Percentiles rank a stretch among this genome's conserved stretches.
Conservation (phyloP, 2,329 filamentous ascomycete genomes). For the Fonsecaea nubica region DNA sequence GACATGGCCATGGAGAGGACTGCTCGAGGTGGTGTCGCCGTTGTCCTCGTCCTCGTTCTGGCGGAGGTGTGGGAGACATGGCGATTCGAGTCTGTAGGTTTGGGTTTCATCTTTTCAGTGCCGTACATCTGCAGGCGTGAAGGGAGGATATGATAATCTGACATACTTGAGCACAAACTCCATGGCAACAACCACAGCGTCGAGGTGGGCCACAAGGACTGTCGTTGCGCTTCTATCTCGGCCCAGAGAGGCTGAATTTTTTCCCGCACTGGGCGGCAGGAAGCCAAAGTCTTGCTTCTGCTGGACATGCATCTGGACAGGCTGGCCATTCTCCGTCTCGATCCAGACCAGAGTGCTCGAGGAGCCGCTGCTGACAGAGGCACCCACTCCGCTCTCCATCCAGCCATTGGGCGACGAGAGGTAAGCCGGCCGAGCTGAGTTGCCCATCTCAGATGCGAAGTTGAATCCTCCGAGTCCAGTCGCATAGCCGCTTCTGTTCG, state of each 20-base stretch:
- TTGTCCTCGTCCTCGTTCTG: constrained; percentile 9
- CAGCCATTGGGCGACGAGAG: constrained; percentile 2
- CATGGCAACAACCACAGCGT: constrained; percentile 39
- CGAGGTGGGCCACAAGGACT: constrained; percentile 22
- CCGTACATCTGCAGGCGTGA: too few species aligned
- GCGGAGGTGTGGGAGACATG: constrained; percentile 45
- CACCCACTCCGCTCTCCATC: neutral
- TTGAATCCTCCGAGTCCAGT: neutral
- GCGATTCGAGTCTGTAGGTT: constrained; percentile 44
- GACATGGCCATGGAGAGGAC: constrained; percentile 42
- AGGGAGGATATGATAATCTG: too few species aligned
- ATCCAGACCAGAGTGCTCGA: constrained; percentile 21
- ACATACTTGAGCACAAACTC: constrained; percentile 48
- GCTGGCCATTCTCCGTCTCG: constrained; percentile 16
- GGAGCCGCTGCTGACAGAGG: neutral
- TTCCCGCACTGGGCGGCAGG: neutral
- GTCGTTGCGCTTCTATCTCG: neutral
- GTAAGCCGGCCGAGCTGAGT: neutral
- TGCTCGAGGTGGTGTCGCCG: constrained; percentile 22
- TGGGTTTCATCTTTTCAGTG: neutral
- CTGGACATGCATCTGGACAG: constrained; percentile 25
- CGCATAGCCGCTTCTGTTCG: neutral
- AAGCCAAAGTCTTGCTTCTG: neutral
- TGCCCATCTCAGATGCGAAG: neutral
- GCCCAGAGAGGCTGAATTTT: neutral